Evolutionary conservation across 768 basidiomycete genomes (phyloP).

Genomic region (Candolleomyces eurysporus): DNA sequence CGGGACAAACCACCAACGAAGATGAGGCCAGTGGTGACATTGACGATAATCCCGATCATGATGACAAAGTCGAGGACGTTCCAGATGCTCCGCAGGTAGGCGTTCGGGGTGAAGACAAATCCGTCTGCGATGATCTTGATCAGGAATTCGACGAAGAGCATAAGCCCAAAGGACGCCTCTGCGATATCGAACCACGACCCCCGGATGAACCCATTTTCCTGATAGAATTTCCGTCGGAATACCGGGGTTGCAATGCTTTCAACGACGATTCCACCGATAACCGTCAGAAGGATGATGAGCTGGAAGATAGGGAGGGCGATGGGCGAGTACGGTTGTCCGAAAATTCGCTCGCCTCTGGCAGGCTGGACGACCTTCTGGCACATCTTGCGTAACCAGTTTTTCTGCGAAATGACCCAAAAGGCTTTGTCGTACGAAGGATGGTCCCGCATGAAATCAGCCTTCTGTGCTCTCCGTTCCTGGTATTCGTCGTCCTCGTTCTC

Average conservation of each 20-base stretch:
- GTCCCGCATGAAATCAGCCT: conserved; percentile 83
- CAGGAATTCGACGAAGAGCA: conserved; percentile 76
- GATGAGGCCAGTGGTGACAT: conserved; percentile 67
- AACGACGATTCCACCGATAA: conserved; percentile 79
- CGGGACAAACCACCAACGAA: conserved; percentile 79
- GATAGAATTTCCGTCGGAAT: conserved; percentile 75
- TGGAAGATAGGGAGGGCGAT: conserved; percentile 73
- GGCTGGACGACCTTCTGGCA: conserved; percentile 87
- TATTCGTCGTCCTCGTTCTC: conserved; percentile 61
- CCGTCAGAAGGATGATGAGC: conserved; percentile 65
- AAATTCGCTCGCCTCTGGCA: conserved; percentile 82
- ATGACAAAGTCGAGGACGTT: conserved; percentile 88
- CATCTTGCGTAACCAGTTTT: conserved; percentile 63
- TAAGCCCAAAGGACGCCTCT: conserved; percentile 68
- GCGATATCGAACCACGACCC: conserved; percentile 86
- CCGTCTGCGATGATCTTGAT: conserved; percentile 95
- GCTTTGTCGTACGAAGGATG: conserved; percentile 90
- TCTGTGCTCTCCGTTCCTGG: conserved; percentile 70
- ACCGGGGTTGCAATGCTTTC: conserved; percentile 81
- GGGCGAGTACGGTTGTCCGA: conserved; percentile 68
- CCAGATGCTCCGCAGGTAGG: conserved; percentile 90
- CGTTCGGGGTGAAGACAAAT: conserved; percentile 86
- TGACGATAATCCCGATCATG: conserved; percentile 73
- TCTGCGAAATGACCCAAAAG: conserved; percentile 87
- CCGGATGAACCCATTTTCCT: conserved; percentile 52